These are phyloP conservation scores for Kwoniella mangroviensis DNA, from an alignment of 768 basidiomycete genomes.

Conservation along the genomic window DNA sequence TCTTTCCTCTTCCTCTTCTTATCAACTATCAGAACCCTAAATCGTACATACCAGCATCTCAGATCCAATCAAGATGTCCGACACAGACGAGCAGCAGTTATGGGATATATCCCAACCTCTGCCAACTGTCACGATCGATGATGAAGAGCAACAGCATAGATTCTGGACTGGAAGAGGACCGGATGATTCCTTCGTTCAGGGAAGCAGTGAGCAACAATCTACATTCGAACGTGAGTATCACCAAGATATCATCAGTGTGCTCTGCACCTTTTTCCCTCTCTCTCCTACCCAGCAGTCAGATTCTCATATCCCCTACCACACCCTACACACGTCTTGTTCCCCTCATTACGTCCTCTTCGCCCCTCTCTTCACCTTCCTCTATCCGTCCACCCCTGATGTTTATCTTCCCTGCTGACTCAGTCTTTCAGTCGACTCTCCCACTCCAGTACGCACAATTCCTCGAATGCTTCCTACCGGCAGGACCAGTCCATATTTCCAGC, in stretches of 20 bases:
- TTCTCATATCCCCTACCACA: no score
- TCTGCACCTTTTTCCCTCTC: neutral
- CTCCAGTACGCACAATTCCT: neutral
- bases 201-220: neutral
- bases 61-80: neutral
- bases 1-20: neutral
- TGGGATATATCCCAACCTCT: neutral
- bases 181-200: neutral
- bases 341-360: neutral
- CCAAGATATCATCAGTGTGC: neutral
- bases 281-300: neutral
- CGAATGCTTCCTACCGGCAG: neutral
- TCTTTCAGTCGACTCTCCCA: neutral
- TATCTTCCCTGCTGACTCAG: neutral
- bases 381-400: no score
- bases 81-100: neutral
- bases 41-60: no score
- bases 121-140: neutral
- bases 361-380: neutral
- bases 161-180: neutral
- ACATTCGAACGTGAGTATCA: neutral
- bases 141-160: neutral
- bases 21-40: no score
- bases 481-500: neutral
- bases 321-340: neutral